Base-by-base conservation (phyloP, 2,329 filamentous ascomycete species). In the Epichloe amarillans region DNA sequence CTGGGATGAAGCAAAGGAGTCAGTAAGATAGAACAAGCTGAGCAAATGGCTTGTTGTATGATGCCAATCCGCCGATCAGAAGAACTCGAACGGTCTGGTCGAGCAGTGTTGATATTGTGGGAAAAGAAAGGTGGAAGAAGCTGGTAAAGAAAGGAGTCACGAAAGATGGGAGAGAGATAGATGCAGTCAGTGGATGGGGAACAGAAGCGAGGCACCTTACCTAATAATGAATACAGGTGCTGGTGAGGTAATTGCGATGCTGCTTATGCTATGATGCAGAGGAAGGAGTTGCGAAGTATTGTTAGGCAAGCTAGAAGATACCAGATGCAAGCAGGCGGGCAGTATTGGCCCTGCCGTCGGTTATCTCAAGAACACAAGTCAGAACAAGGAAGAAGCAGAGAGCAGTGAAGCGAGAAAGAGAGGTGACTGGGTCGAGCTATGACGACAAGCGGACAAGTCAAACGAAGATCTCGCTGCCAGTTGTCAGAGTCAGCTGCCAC, bases 1-100 rank as follows among this genome's bases (percentile, higher is more conserved):
- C 64, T 69, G 69, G 68, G 63, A 71, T 72, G 70, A 75, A 79
- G 74, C 71, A 73, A 79, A 71, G 77, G 71, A 69, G 69, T 73
- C 72, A 74, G 71, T 73, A 74, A 74, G 71, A 77, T 76, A 72
- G 73, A 72, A 71, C 72, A 67, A 76, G 73, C 72, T 78, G 66
- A 76, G 73, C 76, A 78, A 79, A 73, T 73, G 71, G 65, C 66
- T 58, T 63, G 59, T 60, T 57, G 57, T 61, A 62, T 63, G 61
- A 63, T 61, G 62, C 62, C 53, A 54, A 58, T 54, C 49, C 54
- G 58, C 53, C 58, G 50, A 49, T 50, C 49, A 54, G 52, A 54
- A 57, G 54, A 54, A 43, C 53, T 55, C 58, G 70, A 72, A 70
- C 70, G 69, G 69, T 61, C 66, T 66, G 62, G 63, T 50, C 42